These are phyloP conservation scores for Coniochaeta sp. DNA, from an alignment of 2,329 filamentous ascomycete species.

Conservation along the genomic window DNA sequence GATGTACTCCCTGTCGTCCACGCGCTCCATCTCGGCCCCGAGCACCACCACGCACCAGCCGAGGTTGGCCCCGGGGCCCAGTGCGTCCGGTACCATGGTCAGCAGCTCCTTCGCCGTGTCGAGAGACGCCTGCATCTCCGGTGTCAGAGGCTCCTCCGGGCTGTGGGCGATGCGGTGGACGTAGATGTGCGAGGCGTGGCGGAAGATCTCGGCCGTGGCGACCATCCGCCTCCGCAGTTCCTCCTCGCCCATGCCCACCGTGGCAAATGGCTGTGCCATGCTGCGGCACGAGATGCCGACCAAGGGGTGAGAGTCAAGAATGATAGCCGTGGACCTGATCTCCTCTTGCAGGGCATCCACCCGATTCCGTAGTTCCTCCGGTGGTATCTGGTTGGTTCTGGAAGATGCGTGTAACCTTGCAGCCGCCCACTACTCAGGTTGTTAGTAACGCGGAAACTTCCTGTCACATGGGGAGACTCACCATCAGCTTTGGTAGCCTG, in stretches of 20 bases:
- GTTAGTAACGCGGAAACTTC: too few species aligned
- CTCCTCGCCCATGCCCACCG: slow-evolving; percentile 6
- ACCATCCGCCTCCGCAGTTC: slow-evolving; percentile 4
- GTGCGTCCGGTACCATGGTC: slow-evolving; percentile 6
- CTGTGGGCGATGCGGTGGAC: slow-evolving; percentile 5
- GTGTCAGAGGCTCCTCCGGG: slow-evolving; percentile 4
- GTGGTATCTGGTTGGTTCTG: too few species aligned
- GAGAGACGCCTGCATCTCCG: slow-evolving; percentile 5
- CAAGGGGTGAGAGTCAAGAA: neutral
- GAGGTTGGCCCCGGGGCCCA: slow-evolving; percentile 6
- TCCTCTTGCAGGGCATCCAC: slow-evolving; percentile 1
- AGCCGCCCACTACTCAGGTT: too few species aligned
- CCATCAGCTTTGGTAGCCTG: too few species aligned
- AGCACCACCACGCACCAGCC: slow-evolving; percentile 7
- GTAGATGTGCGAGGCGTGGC: slow-evolving; percentile 7
- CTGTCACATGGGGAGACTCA: too few species aligned
- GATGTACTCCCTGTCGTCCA: slow-evolving; percentile 5
- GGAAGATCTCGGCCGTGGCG: slow-evolving; percentile 7
- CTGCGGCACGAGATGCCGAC: slow-evolving; percentile 4
- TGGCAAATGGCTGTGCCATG: neutral
- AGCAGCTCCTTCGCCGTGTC: slow-evolving; percentile 2
- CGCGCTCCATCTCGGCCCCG: slow-evolving; percentile 4
- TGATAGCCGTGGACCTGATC: slow-evolving; percentile 2
- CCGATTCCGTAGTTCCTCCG: too few species aligned
- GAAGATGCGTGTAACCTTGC: too few species aligned